Conservation (phyloP, 1,284 basidiomycete species). For the Naganishia cerealis region DNA sequence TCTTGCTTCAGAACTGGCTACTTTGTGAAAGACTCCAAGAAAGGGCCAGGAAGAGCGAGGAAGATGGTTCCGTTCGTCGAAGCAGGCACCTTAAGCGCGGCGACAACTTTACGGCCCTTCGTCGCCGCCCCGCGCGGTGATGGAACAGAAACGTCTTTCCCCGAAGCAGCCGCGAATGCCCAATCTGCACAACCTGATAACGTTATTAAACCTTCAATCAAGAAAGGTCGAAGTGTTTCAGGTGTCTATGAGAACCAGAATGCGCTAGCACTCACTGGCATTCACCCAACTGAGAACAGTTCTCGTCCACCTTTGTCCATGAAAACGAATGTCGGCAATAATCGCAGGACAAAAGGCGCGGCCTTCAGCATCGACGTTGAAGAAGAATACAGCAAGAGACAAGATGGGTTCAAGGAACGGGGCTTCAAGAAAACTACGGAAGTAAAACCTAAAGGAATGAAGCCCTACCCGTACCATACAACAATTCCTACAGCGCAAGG, state of each 20-base stretch:
- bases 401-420: background rate
- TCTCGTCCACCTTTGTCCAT: background rate
- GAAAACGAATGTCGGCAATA: conserved; percentile 10
- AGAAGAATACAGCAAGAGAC: conserved; percentile 12
- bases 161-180: background rate
- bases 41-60: conserved; percentile 11
- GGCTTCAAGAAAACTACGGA: background rate
- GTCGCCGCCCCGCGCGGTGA: background rate
- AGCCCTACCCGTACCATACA: conserved; percentile 1
- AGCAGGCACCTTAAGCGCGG: background rate
- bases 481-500: background rate
- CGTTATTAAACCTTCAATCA: background rate
- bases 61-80: conserved; percentile 2
- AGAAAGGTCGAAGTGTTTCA: background rate
- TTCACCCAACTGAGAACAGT: background rate
- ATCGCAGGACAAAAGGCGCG: background rate
- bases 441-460: conserved; percentile 2
- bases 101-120: background rate
- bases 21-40: conserved; percentile 34
- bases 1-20: conserved; percentile 48
- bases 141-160: background rate
- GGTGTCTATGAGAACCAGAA: background rate
- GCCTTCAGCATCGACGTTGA: conserved; percentile 11
- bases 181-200: background rate
- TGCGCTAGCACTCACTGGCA: conserved; percentile 6